Evolutionary conservation across 1,284 basidiomycete genomes (phyloP), one percentile per base, ranked within the genome.

Genomic region (Trametes hirsuta): DNA sequence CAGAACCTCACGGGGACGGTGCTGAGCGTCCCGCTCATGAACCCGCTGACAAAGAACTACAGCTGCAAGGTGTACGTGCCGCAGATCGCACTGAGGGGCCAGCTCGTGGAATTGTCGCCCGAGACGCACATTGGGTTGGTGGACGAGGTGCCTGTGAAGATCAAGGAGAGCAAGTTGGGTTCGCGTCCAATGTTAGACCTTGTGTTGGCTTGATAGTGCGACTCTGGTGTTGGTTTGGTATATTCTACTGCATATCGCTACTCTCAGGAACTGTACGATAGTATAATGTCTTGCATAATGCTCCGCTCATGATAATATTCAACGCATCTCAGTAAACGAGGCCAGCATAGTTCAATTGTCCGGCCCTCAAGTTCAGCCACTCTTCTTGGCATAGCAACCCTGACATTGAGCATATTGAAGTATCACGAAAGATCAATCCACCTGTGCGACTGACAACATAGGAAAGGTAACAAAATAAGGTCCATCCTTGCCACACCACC

Each of bases 1-100:
- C 67, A 71, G 24, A 58, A 57, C 39, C 65, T 75, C 45, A 63
- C 52, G 4, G 72, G 53, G 12, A 49, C 63, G 2, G 34, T 66
- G 14, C 47, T 61, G 4, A 50, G 49, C 14, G 10, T n/a, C 10
- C 41, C 59, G 6, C 35, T 45, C 21, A 2, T 37, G 35, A 61
- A 66, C 51, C 3, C 8, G 9, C 39, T 35, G 22, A 55, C 49
- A 42, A 35, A 39, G 39, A 47, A 35, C 25, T 42, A 30, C 30
- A 40, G 25, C 47, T 53, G 42, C 58, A 49, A 46, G 40, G 62
- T 68, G 51, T 46, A 64, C 25, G 15, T 72, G 12, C 65, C 61
- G 3, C 30, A 49, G 42, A 53, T 72, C 4, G 69, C 64, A 21
- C 46, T 71, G 34, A 57, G 45, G 46, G 68, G 41, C 12, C 42